Evolutionary conservation across 805 yeast genomes (phyloP).

Genomic region (Candida vartiovaarae): DNA sequence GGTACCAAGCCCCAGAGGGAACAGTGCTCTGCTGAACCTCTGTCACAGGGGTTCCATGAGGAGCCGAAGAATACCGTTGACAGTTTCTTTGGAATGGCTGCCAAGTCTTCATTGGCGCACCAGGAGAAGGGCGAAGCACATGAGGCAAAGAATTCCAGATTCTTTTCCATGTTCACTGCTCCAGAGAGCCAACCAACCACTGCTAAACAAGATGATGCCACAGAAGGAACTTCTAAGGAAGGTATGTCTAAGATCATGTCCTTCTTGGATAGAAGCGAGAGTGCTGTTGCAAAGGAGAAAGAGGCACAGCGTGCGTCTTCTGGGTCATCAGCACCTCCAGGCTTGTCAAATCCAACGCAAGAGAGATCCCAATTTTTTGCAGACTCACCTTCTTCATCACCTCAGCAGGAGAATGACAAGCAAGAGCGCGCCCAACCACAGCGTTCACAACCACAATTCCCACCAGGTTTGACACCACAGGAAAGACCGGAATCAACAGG

Average conservation of each 20-base stretch:
- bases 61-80: conserved; percentile 19
- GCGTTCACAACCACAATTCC: conserved; percentile 11
- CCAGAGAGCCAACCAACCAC: conserved; percentile 10
- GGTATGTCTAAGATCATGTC: conserved; percentile 21
- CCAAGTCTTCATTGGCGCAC: conserved; percentile 5
- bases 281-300: conserved; percentile 6
- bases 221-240: conserved; percentile 1
- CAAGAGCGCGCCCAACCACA: conserved; percentile 6
- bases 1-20: conserved; percentile 13
- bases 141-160: conserved; percentile 22
- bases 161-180: conserved; percentile 20
- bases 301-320: not conserved
- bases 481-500: conserved; percentile 4
- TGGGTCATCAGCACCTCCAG: conserved; percentile 1
- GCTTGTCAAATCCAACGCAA: not conserved
- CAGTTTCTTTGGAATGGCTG: conserved; percentile 18
- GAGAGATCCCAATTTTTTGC: conserved; percentile 13
- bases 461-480: conserved; percentile 15
- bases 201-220: conserved; percentile 1
- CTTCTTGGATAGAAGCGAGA: conserved; percentile 18
- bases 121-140: not conserved
- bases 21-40: too few species aligned
- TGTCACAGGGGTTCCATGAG: not conserved
- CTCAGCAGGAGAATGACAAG: not conserved
- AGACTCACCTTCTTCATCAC: conserved; percentile 5